These are phyloP conservation scores for Rhodotorula sp. DNA, from an alignment of 1,284 basidiomycete species.

Conservation along the genomic window DNA sequence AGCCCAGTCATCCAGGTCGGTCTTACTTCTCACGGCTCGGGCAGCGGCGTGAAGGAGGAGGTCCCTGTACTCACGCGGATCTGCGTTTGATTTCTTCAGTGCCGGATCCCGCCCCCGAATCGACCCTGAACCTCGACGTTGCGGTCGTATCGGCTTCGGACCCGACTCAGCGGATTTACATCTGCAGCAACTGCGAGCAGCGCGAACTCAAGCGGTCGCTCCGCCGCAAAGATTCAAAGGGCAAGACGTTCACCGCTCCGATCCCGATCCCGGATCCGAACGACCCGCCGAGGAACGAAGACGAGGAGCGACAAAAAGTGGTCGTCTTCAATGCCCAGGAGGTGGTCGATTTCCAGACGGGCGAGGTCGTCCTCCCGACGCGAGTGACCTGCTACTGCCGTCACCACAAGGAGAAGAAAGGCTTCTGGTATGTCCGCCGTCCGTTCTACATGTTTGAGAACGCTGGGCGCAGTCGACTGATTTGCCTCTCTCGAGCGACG, in stretches of 20 bases:
- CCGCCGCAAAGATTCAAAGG: slow-evolving; percentile 70
- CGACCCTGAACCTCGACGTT: slow-evolving; percentile 40
- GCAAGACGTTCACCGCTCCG: slow-evolving; percentile 23
- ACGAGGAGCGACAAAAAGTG: slow-evolving; percentile 60
- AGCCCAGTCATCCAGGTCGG: slow-evolving; percentile 50
- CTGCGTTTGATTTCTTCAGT: background rate
- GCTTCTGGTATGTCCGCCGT: slow-evolving; percentile 62
- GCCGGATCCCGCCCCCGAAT: slow-evolving; percentile 20
- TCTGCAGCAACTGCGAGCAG: slow-evolving; percentile 42
- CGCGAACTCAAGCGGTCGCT: slow-evolving; percentile 65
- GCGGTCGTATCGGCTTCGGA: slow-evolving; percentile 43
- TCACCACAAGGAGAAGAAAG: slow-evolving; percentile 95
- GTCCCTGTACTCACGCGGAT: too few species aligned
- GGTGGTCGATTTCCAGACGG: slow-evolving; percentile 82
- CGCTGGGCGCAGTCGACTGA: background rate
- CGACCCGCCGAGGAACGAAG: slow-evolving; percentile 43
- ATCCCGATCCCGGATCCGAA: slow-evolving; percentile 32
- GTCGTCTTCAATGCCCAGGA: slow-evolving; percentile 96
- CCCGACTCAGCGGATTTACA: slow-evolving; percentile 36
- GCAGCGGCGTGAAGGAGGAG: too few species aligned
- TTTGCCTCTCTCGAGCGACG: background rate
- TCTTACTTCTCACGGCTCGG: too few species aligned
- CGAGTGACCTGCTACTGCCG: slow-evolving; percentile 98
- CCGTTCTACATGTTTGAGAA: background rate
- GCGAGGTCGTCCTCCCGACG: slow-evolving; percentile 84